These are phyloP conservation scores for Penicillium atrosanguineum DNA, from an alignment of 495 filamentous ascomycete species.

Conservation along the genomic window DNA sequence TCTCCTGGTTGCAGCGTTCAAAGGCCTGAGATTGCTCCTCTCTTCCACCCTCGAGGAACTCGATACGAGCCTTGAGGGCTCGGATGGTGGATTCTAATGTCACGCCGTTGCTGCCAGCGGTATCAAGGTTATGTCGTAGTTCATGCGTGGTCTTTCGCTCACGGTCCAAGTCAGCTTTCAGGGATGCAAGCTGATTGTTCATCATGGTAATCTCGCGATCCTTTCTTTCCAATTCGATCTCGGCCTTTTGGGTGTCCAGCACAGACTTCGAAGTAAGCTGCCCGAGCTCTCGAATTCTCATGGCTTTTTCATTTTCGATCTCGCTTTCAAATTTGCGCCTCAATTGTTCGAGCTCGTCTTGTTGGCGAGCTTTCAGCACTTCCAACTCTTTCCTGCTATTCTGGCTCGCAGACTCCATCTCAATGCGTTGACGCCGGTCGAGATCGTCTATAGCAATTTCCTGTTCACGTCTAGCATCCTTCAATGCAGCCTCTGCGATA, in stretches of 20 bases:
- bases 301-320: slow-evolving; percentile 62
- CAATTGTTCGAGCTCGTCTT: slow-evolving; percentile 48
- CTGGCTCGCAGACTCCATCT: slow-evolving; percentile 42
- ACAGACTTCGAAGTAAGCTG: slow-evolving; percentile 60
- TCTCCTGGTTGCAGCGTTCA: slow-evolving; percentile 67
- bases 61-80: slow-evolving; percentile 72
- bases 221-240: slow-evolving; percentile 61
- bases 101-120: slow-evolving; percentile 58
- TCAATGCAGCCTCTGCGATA: slow-evolving; percentile 44
- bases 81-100: slow-evolving; percentile 71
- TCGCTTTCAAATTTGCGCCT: slow-evolving; percentile 50
- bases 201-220: slow-evolving; percentile 56
- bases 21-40: slow-evolving; percentile 82
- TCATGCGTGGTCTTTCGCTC: slow-evolving; percentile 55
- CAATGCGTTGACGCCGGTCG: slow-evolving; percentile 44
- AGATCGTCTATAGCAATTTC: slow-evolving; percentile 60
- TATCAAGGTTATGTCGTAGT: slow-evolving; percentile 61
- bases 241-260: slow-evolving; percentile 60
- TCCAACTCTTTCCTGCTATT: slow-evolving; percentile 43
- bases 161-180: slow-evolving; percentile 60
- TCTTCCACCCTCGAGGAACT: slow-evolving; percentile 83
- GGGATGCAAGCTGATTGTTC: slow-evolving; percentile 47
- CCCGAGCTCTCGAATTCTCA: slow-evolving; percentile 60
- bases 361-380: slow-evolving; percentile 40
- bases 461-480: slow-evolving; percentile 50